A percentile compares a stretch with the other conserved stretches of the same genome.
phyloP scores from a whole-genome alignment of 164 flowering plant genomes.

The Warburgia ugandensis region DNA sequence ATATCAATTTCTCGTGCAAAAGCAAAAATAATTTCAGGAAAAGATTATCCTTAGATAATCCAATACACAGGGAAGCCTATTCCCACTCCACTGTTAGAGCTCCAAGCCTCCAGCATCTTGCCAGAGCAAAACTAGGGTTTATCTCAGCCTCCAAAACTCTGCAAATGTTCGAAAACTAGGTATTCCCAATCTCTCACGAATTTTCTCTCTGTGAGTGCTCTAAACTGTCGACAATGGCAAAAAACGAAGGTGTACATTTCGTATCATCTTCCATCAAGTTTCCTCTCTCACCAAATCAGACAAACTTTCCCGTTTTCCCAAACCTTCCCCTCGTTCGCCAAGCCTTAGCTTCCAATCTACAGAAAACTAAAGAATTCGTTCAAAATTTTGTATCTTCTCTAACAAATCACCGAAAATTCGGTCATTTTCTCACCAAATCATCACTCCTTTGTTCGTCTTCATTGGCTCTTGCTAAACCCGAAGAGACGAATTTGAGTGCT shows the following conservation, averaged over 20 bases:
- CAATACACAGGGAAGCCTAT: too few relatives aligned
- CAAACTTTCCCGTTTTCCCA: conserved; percentile 5
- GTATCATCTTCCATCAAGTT: conserved; percentile 34
- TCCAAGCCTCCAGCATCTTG: not conserved
- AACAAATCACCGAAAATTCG: conserved; percentile 2
- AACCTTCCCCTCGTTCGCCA: conserved; percentile 23
- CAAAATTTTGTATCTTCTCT: conserved; percentile 22
- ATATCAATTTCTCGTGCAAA: too few relatives aligned
- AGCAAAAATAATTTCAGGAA: too few relatives aligned
- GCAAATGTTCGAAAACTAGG: too few relatives aligned
- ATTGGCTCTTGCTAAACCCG: conserved; percentile 22
- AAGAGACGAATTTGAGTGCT: conserved; percentile 24
- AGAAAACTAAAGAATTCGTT: conserved; percentile 15
- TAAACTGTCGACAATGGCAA: conserved; percentile 21
- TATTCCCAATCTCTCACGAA: too few relatives aligned
- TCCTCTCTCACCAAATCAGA: conserved; percentile 8
- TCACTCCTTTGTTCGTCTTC: conserved; percentile 34
- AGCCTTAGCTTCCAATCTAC: conserved; percentile 16
- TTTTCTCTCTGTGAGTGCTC: not conserved
- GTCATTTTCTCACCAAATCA: conserved; percentile 3
- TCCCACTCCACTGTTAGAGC: too few relatives aligned
- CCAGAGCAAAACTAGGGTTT: conserved; percentile 18
- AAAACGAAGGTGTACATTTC: conserved; percentile 35
- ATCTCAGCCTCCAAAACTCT: not conserved
- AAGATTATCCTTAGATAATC: too few relatives aligned